Evolutionary conservation across 495 filamentous ascomycete genomes (phyloP).

Genomic region (Poronia punctata): DNA sequence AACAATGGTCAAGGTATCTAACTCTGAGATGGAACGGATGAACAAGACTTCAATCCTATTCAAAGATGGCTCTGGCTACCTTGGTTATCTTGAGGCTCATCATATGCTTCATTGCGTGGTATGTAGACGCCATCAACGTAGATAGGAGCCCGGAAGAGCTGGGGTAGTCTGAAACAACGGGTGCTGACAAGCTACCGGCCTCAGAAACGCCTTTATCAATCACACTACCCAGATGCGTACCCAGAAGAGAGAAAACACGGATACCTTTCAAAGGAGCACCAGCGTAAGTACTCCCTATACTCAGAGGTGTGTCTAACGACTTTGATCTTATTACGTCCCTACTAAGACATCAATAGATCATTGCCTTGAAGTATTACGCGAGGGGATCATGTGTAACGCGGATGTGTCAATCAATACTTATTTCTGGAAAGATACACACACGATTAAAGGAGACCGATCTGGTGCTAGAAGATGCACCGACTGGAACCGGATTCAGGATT

Average conservation of each 20-base stretch:
- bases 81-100: background rate
- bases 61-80: background rate
- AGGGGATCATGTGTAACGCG: background rate
- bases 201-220: background rate
- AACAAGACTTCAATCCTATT: background rate
- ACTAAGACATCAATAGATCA: background rate
- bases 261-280: background rate
- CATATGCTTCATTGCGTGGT: conserved; percentile 2
- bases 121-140: background rate
- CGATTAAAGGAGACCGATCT: background rate
- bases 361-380: background rate
- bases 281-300: background rate
- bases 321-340: too few species aligned
- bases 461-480: background rate
- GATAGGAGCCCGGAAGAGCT: background rate
- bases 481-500: background rate
- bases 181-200: too few species aligned
- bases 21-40: background rate
- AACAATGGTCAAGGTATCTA: background rate
- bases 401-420: background rate
- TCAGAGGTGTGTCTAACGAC: background rate
- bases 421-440: background rate
- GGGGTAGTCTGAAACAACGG: background rate
- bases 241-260: background rate
- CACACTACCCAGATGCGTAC: background rate